Percentiles rank a stretch among this genome's conserved stretches.
Evolutionary conservation across 2,329 filamentous ascomycete species (phyloP).

Genomic region (Venturia effusa): DNA sequence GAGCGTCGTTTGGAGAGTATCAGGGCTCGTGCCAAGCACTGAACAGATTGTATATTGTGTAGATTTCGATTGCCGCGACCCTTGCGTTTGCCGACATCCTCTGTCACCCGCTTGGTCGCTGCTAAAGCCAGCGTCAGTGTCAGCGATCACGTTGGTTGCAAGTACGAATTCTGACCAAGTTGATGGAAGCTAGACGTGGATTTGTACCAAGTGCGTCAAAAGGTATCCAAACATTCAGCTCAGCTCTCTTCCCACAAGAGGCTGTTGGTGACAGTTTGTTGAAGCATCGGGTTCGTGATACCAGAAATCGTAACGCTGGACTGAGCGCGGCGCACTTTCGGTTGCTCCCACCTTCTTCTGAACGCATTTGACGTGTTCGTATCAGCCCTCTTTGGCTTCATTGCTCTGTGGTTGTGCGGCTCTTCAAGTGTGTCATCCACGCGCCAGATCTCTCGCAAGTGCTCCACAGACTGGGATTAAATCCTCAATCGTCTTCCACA

Average conservation of each 20-base stretch:
- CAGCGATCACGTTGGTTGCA: neutral
- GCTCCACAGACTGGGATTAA: neutral
- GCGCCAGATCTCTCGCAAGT: neutral
- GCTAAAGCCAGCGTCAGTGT: neutral
- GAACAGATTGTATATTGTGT: neutral
- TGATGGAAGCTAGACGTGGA: neutral
- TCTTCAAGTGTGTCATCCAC: neutral
- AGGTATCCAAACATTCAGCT: neutral
- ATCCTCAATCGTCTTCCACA: conserved; percentile 40
- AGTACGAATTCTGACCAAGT: neutral
- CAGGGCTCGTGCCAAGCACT: neutral
- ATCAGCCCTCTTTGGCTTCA: neutral
- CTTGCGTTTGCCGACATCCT: neutral
- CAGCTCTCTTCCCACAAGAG: neutral
- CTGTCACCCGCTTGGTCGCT: neutral
- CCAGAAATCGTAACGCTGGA: neutral
- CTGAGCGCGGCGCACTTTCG: neutral
- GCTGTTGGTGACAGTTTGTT: neutral
- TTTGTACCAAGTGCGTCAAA: neutral
- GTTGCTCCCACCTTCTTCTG: neutral
- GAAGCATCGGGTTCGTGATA: neutral
- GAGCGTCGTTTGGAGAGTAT: neutral
- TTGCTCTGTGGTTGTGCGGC: neutral
- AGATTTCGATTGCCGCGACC: neutral
- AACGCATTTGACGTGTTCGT: neutral